Conservation (phyloP, 2,329 filamentous ascomycete genomes). For the Geoglossum cookeanum region DNA sequence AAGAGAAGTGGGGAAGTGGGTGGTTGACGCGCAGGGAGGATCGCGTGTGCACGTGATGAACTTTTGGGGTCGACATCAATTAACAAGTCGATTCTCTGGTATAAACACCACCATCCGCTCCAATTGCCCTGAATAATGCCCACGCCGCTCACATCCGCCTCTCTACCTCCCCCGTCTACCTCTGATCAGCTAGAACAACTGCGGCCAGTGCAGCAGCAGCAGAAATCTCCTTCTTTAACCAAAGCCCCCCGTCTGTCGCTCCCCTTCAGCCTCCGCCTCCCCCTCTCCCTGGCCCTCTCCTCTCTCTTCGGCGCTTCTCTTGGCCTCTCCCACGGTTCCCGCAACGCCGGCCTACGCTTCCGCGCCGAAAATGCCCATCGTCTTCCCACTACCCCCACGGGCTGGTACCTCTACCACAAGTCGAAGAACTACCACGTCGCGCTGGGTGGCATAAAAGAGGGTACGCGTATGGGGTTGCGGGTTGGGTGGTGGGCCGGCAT, state of each 20-base stretch:
- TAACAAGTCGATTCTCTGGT: neutral
- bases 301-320: constrained; percentile 51
- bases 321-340: constrained; percentile 53
- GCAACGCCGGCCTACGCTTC: constrained; percentile 61
- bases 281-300: constrained; percentile 41
- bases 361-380: constrained; percentile 93
- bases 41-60: neutral
- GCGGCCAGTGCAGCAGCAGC: neutral
- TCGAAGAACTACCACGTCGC: constrained; percentile 85
- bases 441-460: constrained; percentile 60
- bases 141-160: neutral
- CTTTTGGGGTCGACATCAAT: constrained; percentile 1
- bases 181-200: neutral
- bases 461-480: constrained; percentile 50
- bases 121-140: neutral
- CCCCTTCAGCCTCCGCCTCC: constrained; percentile 43
- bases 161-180: neutral
- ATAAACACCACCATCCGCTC: neutral
- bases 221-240: neutral
- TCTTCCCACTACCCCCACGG: constrained; percentile 59
- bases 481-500: constrained; percentile 54
- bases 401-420: constrained; percentile 99
- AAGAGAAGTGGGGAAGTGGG: neutral
- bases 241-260: constrained; percentile 33
- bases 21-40: neutral